A percentile compares a stretch with the other conserved stretches of the same genome.
Conservation (phyloP, 1,284 basidiomycete species). For the Lignosus rhinocerotis region DNA sequence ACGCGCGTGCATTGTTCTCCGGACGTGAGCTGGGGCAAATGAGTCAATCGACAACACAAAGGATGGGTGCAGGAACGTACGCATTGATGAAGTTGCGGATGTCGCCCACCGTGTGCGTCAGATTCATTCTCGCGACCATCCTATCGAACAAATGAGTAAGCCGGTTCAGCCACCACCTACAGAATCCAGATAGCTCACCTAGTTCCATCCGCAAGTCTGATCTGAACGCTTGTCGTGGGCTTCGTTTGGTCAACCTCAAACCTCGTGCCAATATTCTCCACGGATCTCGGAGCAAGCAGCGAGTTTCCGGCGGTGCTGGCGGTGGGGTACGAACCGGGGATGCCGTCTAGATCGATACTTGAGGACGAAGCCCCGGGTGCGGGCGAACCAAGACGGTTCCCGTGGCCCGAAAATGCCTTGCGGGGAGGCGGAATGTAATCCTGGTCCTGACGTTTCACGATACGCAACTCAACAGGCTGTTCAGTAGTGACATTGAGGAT, state of each 20-base stretch:
- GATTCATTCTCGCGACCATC: slow-evolving; percentile 87
- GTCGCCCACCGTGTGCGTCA: slow-evolving; percentile 88
- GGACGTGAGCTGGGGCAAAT: slow-evolving; percentile 64
- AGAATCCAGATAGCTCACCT: slow-evolving; percentile 45
- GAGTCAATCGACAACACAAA: neutral
- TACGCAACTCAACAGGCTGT: slow-evolving; percentile 86
- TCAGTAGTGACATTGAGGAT: slow-evolving; percentile 78
- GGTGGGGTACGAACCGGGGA: slow-evolving; percentile 61
- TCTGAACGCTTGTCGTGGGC: slow-evolving; percentile 91
- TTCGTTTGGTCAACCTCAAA: slow-evolving; percentile 83
- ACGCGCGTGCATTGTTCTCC: slow-evolving; percentile 62
- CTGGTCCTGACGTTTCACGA: slow-evolving; percentile 75
- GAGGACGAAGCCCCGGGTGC: slow-evolving; percentile 37
- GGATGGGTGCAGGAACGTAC: slow-evolving; percentile 49
- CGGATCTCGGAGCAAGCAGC: slow-evolving; percentile 32
- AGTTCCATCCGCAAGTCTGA: slow-evolving; percentile 91
- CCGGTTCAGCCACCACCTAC: neutral
- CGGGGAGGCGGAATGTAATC: slow-evolving; percentile 64
- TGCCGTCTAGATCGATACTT: slow-evolving; percentile 36
- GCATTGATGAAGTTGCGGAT: slow-evolving; percentile 88
- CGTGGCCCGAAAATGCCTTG: slow-evolving; percentile 72
- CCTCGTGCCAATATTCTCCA: slow-evolving; percentile 47
- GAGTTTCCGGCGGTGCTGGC: slow-evolving; percentile 12
- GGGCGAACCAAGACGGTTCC: slow-evolving; percentile 81
- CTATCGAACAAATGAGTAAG: slow-evolving; percentile 38